Conservation (phyloP, 345 rosid genomes). For the Brassica carinata region DNA sequence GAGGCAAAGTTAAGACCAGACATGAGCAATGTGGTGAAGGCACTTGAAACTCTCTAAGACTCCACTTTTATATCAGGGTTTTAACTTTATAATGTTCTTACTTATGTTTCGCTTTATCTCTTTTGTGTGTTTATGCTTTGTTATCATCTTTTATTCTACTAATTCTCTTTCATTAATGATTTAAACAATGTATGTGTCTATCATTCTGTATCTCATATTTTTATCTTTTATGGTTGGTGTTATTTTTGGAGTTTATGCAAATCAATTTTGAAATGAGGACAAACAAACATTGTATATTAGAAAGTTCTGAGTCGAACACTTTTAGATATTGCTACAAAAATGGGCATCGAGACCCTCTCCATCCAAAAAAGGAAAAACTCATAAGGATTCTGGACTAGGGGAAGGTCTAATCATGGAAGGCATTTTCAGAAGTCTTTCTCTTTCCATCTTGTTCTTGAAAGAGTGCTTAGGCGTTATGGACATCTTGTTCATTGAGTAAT, state of each 20-base stretch:
- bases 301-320: too few relatives aligned
- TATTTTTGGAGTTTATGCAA: too few relatives aligned
- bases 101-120: background rate
- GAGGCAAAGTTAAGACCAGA: background rate
- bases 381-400: slow-evolving; percentile 50
- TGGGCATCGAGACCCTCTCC: background rate
- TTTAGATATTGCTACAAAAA: slow-evolving; percentile 12
- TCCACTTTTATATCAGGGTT: background rate
- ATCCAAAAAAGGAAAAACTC: background rate
- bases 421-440: slow-evolving; percentile 52
- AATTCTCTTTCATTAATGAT: too few relatives aligned
- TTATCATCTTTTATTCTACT: background rate
- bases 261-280: too few relatives aligned
- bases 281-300: too few relatives aligned
- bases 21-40: background rate
- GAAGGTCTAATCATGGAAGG: slow-evolving; percentile 77
- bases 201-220: too few relatives aligned
- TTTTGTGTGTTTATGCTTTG: too few relatives aligned
- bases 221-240: too few relatives aligned
- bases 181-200: too few relatives aligned
- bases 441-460: slow-evolving; percentile 40
- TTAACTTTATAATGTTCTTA: background rate
- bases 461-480: slow-evolving; percentile 70
- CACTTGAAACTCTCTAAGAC: background rate
- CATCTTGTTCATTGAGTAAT: slow-evolving; percentile 64